These are phyloP conservation scores for Chlorencoelia australis DNA, from an alignment of 2,329 filamentous ascomycete species.

Conservation along the genomic window DNA sequence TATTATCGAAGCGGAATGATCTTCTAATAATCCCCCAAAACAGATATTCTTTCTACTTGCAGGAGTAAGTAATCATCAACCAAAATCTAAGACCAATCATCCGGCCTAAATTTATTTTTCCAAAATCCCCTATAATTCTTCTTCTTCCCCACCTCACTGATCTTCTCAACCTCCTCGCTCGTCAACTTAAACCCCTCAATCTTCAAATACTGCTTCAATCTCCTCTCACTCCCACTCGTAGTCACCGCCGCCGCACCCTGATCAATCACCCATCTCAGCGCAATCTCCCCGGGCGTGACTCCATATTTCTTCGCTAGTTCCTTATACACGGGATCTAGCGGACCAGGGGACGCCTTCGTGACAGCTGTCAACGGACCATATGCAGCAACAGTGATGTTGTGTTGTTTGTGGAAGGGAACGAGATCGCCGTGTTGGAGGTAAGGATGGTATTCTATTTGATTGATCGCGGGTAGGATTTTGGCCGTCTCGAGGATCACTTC, in stretches of 20 bases:
- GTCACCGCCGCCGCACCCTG: slow-evolving; percentile 49
- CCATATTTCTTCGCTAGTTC: slow-evolving; percentile 47
- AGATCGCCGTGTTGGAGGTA: slow-evolving; percentile 58
- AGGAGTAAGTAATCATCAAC: no score
- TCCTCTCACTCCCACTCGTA: slow-evolving; percentile 47
- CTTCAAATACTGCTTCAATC: slow-evolving; percentile 45
- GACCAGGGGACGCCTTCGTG: slow-evolving; percentile 39
- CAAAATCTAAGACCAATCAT: slow-evolving; percentile 40
- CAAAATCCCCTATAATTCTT: slow-evolving; percentile 55
- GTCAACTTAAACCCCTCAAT: slow-evolving; percentile 48
- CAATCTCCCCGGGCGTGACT: slow-evolving; percentile 44
- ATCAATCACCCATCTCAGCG: slow-evolving; percentile 50
- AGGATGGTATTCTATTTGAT: slow-evolving; percentile 76
- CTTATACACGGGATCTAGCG: slow-evolving; percentile 41
- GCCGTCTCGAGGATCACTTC: slow-evolving; percentile 48
- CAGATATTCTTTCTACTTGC: no score
- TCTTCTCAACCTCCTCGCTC: slow-evolving; percentile 45
- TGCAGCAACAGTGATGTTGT: slow-evolving; percentile 46
- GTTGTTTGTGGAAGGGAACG: slow-evolving; percentile 44
- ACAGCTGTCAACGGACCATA: slow-evolving; percentile 47
- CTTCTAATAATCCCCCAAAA: no score
- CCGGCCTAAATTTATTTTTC: slow-evolving; percentile 38
- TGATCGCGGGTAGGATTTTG: slow-evolving; percentile 54
- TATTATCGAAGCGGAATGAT: no score
- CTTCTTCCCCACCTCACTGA: slow-evolving; percentile 43